phyloP scores from a whole-genome alignment of 2,329 filamentous ascomycete species.

The Cladobotryum mycophilum region DNA sequence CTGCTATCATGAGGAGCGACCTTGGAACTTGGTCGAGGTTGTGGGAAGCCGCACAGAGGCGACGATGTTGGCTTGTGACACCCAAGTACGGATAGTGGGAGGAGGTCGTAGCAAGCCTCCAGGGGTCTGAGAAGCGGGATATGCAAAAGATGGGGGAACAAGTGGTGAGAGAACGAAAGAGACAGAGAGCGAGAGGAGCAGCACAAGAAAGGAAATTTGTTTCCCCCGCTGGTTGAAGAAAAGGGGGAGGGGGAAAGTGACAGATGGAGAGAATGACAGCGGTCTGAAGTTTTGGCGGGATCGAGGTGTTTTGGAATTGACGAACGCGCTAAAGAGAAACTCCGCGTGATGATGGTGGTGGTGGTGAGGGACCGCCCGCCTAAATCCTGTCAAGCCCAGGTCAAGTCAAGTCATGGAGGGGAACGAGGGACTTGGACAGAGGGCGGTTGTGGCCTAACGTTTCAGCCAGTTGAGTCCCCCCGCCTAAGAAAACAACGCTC shows the following conservation, averaged over 20 bases:
- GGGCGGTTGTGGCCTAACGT: background rate
- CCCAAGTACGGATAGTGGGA: conserved; percentile 7
- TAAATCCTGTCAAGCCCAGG: background rate
- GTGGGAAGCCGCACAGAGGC: conserved; percentile 7
- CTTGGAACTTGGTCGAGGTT: background rate
- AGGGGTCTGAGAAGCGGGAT: background rate
- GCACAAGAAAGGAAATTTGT: background rate
- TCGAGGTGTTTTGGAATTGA: conserved; percentile 7
- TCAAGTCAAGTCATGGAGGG: too few relatives aligned
- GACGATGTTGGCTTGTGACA: conserved; percentile 6
- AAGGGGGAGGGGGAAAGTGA: background rate
- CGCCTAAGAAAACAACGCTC: background rate
- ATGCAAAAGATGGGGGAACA: conserved; percentile 1
- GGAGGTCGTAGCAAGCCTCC: conserved; percentile 1
- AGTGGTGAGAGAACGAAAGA: background rate
- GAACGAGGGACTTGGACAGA: too few relatives aligned
- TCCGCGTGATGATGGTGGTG: conserved; percentile 9
- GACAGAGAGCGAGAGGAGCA: background rate
- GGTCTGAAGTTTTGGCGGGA: conserved; percentile 5
- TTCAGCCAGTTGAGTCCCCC: background rate
- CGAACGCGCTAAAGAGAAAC: conserved; percentile 9
- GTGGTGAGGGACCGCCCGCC: background rate
- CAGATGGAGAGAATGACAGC: conserved; percentile 8
- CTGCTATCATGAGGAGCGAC: conserved; percentile 20
- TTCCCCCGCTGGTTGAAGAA: background rate